These are phyloP conservation scores for Leishmania arabica DNA, from an alignment of 208 protist species.

Conservation along the genomic window DNA sequence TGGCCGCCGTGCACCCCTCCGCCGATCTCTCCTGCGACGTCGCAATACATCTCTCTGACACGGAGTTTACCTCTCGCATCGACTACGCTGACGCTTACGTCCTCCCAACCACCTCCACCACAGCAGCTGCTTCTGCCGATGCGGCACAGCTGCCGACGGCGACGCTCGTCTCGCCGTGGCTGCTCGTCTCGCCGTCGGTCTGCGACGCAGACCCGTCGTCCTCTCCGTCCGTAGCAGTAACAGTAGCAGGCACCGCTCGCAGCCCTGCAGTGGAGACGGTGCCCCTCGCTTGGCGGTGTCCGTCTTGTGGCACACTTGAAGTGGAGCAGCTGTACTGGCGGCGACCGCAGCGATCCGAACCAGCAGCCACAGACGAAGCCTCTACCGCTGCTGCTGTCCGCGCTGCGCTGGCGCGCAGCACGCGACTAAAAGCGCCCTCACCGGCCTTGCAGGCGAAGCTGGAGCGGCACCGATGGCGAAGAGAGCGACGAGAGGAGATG, in stretches of 20 bases:
- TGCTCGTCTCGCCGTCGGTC: constrained; percentile 14
- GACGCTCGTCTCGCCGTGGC: constrained; percentile 39
- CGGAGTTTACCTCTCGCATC: constrained; percentile 47
- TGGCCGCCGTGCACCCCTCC: background rate
- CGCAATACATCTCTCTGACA: constrained; percentile 37
- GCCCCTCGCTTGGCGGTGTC: constrained; percentile 53
- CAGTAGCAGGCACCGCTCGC: background rate
- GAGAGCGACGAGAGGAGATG: constrained; percentile 24
- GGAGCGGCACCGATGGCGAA: constrained; percentile 22
- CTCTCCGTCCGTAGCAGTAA: background rate
- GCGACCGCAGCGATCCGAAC: background rate
- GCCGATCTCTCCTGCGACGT: background rate
- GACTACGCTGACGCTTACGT: constrained; percentile 47
- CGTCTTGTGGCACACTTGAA: constrained; percentile 38
- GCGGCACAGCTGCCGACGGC: constrained; percentile 11
- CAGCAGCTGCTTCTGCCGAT: background rate
- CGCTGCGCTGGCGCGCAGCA: constrained; percentile 8
- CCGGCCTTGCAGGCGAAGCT: constrained; percentile 22
- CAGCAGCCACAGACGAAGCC: background rate
- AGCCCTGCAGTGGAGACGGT: constrained; percentile 19
- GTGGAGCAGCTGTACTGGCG: constrained; percentile 43
- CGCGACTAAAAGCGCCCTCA: constrained; percentile 8
- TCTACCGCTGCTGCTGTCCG: background rate
- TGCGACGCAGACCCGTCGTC: background rate
- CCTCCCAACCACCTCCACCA: constrained; percentile 26